Evolutionary conservation across 2,329 filamentous ascomycete species (phyloP).

Genomic region (Graphilbum sp.): DNA sequence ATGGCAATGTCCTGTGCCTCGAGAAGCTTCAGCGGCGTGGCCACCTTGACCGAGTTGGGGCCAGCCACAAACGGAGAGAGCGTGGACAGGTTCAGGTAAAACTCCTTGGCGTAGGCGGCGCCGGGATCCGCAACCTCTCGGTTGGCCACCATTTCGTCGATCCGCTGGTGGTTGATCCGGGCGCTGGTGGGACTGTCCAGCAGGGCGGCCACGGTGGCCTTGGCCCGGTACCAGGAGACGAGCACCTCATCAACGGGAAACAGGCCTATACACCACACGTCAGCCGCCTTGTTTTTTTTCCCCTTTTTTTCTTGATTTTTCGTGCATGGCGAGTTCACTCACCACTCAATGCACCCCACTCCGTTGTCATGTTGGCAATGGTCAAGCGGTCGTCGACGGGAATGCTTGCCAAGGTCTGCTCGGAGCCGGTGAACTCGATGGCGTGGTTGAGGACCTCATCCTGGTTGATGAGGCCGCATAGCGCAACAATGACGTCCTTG

Average conservation of each 20-base stretch:
- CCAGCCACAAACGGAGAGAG: constrained; percentile 73
- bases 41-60: constrained; percentile 81
- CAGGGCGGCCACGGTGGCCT: constrained; percentile 58
- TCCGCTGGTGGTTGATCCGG: constrained; percentile 53
- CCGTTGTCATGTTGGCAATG: constrained; percentile 61
- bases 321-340: constrained; percentile 20
- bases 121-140: constrained; percentile 55
- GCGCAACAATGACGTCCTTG: constrained; percentile 84
- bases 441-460: constrained; percentile 84
- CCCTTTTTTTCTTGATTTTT: neutral
- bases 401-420: constrained; percentile 54
- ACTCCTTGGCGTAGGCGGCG: constrained; percentile 66
- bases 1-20: constrained; percentile 59
- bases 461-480: constrained; percentile 73
- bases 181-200: constrained; percentile 26
- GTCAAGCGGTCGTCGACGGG: constrained; percentile 54
- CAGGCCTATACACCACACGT: constrained; percentile 20
- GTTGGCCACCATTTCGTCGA: constrained; percentile 57
- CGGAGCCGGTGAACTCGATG: constrained; percentile 72
- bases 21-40: constrained; percentile 60
- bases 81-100: constrained; percentile 70
- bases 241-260: constrained; percentile 70
- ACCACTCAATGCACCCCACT: constrained; percentile 56
- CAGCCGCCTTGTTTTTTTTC: constrained; percentile 11
- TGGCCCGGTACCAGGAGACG: constrained; percentile 56